Evolutionary conservation across 352 stramenopile genomes (phyloP).

Genomic region (Ophiocytium majus): DNA sequence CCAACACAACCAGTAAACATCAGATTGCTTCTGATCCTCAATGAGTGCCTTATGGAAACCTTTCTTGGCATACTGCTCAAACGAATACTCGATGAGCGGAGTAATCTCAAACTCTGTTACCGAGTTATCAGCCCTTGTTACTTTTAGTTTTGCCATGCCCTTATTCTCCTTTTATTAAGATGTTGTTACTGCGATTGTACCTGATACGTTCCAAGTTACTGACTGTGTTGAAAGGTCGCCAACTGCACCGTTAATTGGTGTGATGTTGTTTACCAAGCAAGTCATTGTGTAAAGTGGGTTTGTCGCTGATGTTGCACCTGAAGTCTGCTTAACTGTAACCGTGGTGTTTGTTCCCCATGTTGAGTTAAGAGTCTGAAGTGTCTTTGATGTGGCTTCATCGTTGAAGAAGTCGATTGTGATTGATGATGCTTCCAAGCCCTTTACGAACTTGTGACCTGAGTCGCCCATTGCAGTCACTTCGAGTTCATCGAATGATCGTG

Average conservation of each 20-base stretch:
- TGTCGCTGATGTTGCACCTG: constrained; percentile 4
- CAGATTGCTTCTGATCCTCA: constrained; percentile 6
- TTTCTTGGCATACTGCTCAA: constrained; percentile 4
- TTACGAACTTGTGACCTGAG: neutral
- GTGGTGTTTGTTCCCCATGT: neutral
- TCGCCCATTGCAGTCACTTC: constrained; percentile 1
- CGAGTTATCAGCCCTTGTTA: neutral
- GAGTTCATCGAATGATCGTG: neutral
- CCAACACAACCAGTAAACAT: neutral
- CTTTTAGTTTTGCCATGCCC: constrained; percentile 6
- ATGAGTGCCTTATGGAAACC: neutral
- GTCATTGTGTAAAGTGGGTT: constrained; percentile 18
- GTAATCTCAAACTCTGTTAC: constrained; percentile 9
- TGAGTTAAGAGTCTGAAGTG: constrained; percentile 12
- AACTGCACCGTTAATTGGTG: constrained; percentile 17
- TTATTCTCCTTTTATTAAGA: neutral
- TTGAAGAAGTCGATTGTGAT: constrained; percentile 5
- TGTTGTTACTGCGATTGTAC: constrained; percentile 6
- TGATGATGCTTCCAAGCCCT: neutral
- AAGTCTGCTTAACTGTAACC: constrained; percentile 1
- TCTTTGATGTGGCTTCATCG: constrained; percentile 8
- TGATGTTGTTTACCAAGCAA: constrained; percentile 3
- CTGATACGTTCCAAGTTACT: constrained; percentile 4
- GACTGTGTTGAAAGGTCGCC: constrained; percentile 3
- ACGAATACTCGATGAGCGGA: neutral